Percentiles rank a stretch among this genome's conserved stretches.
Evolutionary conservation across 202 grass and related monocot species (phyloP).

Genomic region (Setaria italica): DNA sequence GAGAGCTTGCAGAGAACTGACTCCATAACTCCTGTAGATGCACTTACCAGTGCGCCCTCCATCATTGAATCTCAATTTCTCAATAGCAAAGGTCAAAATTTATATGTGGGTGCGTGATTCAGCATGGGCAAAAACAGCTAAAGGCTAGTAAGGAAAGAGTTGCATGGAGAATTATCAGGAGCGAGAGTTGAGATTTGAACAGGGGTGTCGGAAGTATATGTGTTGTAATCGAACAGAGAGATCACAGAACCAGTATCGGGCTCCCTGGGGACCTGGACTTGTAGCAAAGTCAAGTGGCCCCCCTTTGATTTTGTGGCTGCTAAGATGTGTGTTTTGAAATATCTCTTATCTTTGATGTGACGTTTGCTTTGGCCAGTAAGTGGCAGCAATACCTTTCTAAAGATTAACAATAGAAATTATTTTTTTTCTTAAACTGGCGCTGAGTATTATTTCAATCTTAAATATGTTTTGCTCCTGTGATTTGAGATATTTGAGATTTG

Average conservation of each 20-base stretch:
- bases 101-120: neutral
- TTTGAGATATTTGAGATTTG: neutral
- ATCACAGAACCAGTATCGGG: neutral
- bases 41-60: conserved; percentile 8
- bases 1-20: conserved; percentile 21
- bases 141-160: neutral
- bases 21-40: conserved; percentile 25
- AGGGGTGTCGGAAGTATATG: neutral
- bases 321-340: too few relatives aligned
- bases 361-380: too few relatives aligned
- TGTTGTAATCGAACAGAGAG: neutral
- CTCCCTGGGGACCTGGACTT: too few relatives aligned
- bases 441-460: neutral
- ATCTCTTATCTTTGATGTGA: too few relatives aligned
- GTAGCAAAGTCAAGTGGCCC: neutral
- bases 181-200: neutral
- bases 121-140: neutral
- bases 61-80: neutral
- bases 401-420: too few relatives aligned
- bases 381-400: too few relatives aligned
- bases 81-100: neutral
- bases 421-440: too few relatives aligned
- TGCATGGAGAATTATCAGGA: neutral
- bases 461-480: neutral
- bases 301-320: too few relatives aligned